These are phyloP conservation scores for Endoconidiophora polonica DNA, from an alignment of 2,329 filamentous ascomycete species.

Conservation along the genomic window DNA sequence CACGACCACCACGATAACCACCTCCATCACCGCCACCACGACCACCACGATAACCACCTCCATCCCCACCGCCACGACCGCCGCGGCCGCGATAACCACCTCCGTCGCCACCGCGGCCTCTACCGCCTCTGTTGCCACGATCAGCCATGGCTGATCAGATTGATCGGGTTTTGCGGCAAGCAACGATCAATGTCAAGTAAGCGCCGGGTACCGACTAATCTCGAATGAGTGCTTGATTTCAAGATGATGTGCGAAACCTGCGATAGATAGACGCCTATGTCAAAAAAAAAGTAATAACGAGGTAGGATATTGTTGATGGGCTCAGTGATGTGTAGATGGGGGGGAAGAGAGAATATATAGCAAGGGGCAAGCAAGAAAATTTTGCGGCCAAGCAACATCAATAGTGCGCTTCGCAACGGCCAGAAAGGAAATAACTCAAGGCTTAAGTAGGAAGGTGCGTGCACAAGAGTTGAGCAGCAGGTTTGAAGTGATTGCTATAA, in stretches of 20 bases:
- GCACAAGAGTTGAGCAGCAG: no score
- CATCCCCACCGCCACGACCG: slow-evolving; percentile 13
- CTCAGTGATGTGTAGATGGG: not conserved
- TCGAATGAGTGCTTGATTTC: no score
- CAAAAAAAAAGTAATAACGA: not conserved
- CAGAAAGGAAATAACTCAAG: no score
- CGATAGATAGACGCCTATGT: no score
- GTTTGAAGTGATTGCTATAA: no score
- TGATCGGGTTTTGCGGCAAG: no score
- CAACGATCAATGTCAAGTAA: no score
- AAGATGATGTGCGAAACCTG: no score
- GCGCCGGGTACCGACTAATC: no score
- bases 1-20: slow-evolving; percentile 14
- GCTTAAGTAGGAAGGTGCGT: no score
- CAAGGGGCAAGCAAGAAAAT: not conserved
- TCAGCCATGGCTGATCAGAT: slow-evolving; percentile 4
- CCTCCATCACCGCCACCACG: slow-evolving; percentile 13
- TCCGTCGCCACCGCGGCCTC: slow-evolving; percentile 14
- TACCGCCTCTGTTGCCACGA: slow-evolving; percentile 9
- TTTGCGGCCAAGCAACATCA: not conserved
- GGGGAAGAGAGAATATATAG: not conserved
- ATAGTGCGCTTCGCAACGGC: no score
- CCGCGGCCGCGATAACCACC: slow-evolving; percentile 12
- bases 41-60: slow-evolving; percentile 15
- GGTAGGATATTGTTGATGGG: not conserved